Base-by-base conservation (phyloP, 352 stramenopile genomes). In the Phytopythium litorale region DNA sequence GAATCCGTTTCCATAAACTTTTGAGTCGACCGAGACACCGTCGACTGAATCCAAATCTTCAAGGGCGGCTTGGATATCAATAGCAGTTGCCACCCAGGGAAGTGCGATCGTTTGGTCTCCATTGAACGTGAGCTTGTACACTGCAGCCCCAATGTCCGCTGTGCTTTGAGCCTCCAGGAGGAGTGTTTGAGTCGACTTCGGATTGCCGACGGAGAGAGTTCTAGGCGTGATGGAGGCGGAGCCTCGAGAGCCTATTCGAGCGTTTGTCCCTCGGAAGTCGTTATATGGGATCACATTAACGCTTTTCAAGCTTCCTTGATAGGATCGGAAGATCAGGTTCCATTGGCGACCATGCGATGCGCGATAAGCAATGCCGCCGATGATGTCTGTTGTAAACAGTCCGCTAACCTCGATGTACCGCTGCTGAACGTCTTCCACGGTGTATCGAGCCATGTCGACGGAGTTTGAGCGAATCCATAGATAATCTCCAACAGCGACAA, bases 251-350 rank as follows among this genome's bases (percentile, higher is more conserved):
- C 79, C 75, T 23, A 94, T 76, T 1, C 79, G 73, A 30, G 73
- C 76, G 1, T 71, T 67, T 0, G 79, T 87, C 8, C 85, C 85
- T 7, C 78, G 71, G 72, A 75, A 90, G 54, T 89, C 70, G 32
- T 84, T 79, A 2, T 71, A 71, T 23, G 85, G 83, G 4, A 88
- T 56, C 6, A 76, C 78, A 16, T 92, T 78, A 19, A 92, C 63
- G 0, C 76, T 86, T 16, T 81, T 66, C 11, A 94, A 60, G 51
- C 73, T 70, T 9, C 71, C 81, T 15, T 75, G 58, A 51, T 83
- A 91, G 0, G 83, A 92, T 1, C 83, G 78, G 33, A 94, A 94
- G 3, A 89, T 71, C 16, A 94, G 65, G 11, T 77, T 71, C 78
- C 84, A 94, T 38, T 71, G 76, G 1, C 63, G 75, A n/a, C 85